Evolutionary conservation across 352 stramenopile genomes (phyloP), one percentile per base, ranked within the genome.

Genomic region (Achlya hypogyna): DNA sequence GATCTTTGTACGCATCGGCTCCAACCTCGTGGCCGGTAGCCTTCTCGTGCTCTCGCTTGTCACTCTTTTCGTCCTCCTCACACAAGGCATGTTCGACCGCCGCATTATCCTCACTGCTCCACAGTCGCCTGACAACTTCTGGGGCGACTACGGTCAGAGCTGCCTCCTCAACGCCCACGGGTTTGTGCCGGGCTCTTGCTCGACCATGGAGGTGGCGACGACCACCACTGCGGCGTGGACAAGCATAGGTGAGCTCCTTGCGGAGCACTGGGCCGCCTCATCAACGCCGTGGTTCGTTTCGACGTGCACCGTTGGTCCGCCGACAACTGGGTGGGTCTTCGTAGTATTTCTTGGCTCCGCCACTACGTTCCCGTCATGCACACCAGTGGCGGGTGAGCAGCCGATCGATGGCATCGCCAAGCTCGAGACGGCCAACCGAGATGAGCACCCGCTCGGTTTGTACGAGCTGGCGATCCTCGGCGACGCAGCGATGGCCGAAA

Each of bases 351-450:
- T 65, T 20, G 58, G n/a, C 6, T 54, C 1, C 18, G 20, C 40
- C 35, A 67, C 60, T 0, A 28, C 42, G 14, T 58, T 58, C 22
- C 60, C 60, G 4, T 16, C 12, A 4, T 67, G 60, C 35, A 6
- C 23, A 8, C 60, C 60, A 58, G 6, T 31, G 6, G 28, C 18
- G 14, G 60, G 60, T 6, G 1, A 38, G 6, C 60, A 67, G 28
- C n/a, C 38, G 5, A 58, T 67, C 32, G 60, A 52, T 25, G 60
- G 60, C 31, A 54, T 63, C 4, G 54, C 54, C 54, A 63, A 51
- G 31, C 29, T 8, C 22, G 54, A 63, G 35, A 63, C 54, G 14
- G 51, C 54, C 0, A 29, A 51, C 32, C 54, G 35, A 16, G 31
- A 63, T 0, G 54, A 49, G 8, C 51, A 63, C 54, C 54, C 54